A percentile compares a stretch with the other conserved stretches of the same genome.
Evolutionary conservation across 768 basidiomycete species (phyloP).

Genomic region (Mycena galericulata): DNA sequence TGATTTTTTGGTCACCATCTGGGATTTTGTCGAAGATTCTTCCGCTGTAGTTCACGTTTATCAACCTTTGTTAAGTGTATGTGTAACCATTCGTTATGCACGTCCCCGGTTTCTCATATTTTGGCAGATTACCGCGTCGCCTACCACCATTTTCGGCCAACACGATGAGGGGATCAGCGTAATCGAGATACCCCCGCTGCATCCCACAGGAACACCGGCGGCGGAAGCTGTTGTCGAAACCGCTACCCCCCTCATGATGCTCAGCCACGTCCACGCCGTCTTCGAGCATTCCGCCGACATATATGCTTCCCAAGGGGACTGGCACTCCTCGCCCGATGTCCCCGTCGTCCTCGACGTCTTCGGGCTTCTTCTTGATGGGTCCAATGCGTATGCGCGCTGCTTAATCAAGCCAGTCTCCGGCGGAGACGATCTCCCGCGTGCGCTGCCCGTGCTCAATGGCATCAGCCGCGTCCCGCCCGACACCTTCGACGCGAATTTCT

Average conservation of each 20-base stretch:
- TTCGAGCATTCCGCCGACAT: background rate
- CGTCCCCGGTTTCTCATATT: background rate
- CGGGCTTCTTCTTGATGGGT: constrained; percentile 9
- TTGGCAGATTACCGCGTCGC: constrained; percentile 15
- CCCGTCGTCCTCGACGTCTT: constrained; percentile 23
- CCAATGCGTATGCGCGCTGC: constrained; percentile 18
- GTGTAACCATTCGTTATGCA: background rate
- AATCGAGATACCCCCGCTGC: constrained; percentile 24
- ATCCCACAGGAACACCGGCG: constrained; percentile 13
- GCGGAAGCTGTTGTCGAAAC: constrained; percentile 15
- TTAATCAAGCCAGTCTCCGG: constrained; percentile 2
- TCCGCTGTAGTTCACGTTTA: constrained; percentile 19
- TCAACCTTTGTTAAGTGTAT: background rate
- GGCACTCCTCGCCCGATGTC: constrained; percentile 15
- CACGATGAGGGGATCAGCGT: constrained; percentile 8
- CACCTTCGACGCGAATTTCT: background rate
- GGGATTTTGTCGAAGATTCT: constrained; percentile 24
- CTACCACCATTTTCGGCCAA: constrained; percentile 6
- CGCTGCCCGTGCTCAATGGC: constrained; percentile 25
- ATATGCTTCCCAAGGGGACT: constrained; percentile 13
- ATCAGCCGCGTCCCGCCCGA: constrained; percentile 12
- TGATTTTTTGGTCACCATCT: constrained; percentile 12
- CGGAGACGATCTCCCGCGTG: constrained; percentile 21
- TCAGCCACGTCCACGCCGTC: constrained; percentile 16
- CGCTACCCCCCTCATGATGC: constrained; percentile 11